phyloP scores from a whole-genome alignment of 768 basidiomycete species.

The Xerocomellus amylosporus region DNA sequence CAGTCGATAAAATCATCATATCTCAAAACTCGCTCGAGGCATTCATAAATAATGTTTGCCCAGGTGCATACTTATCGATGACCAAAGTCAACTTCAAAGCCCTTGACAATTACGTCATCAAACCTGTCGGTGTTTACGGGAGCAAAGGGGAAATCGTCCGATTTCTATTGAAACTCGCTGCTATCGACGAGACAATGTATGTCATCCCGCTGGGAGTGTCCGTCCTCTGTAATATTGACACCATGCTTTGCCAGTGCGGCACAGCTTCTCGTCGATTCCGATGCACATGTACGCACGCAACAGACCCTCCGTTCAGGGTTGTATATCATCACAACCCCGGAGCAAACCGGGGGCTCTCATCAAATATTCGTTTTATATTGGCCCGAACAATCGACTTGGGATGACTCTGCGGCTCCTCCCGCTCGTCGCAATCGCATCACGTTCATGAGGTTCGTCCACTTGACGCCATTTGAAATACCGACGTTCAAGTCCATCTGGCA shows the following conservation, averaged over 20 bases:
- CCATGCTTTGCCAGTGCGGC: background rate
- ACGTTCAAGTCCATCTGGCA: background rate
- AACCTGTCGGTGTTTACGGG: conserved; percentile 58
- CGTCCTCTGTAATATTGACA: background rate
- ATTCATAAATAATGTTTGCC: conserved; percentile 47
- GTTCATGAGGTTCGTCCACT: conserved; percentile 52
- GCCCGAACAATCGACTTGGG: conserved; percentile 61
- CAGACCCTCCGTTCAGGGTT: conserved; percentile 23
- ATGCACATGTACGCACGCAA: background rate
- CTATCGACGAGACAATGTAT: conserved; percentile 41
- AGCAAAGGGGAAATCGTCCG: conserved; percentile 48
- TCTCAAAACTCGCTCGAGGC: conserved; percentile 46
- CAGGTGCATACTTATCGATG: conserved; percentile 51
- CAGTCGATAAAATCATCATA: conserved; percentile 65
- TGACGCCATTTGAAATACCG: background rate
- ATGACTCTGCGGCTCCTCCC: conserved; percentile 44
- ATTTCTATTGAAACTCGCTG: conserved; percentile 38
- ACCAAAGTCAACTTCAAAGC: conserved; percentile 52
- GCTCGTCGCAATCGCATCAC: conserved; percentile 53
- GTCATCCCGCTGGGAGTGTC: conserved; percentile 8
- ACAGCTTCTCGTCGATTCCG: conserved; percentile 16
- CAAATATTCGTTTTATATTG: conserved; percentile 54
- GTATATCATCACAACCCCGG: conserved; percentile 15
- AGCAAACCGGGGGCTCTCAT: conserved; percentile 2
- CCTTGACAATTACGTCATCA: conserved; percentile 45